Percentiles rank a stretch among this genome's conserved stretches.
These are phyloP conservation scores for Heritiera fomes DNA, from an alignment of 345 rosid genomes.

Conservation along the genomic window DNA sequence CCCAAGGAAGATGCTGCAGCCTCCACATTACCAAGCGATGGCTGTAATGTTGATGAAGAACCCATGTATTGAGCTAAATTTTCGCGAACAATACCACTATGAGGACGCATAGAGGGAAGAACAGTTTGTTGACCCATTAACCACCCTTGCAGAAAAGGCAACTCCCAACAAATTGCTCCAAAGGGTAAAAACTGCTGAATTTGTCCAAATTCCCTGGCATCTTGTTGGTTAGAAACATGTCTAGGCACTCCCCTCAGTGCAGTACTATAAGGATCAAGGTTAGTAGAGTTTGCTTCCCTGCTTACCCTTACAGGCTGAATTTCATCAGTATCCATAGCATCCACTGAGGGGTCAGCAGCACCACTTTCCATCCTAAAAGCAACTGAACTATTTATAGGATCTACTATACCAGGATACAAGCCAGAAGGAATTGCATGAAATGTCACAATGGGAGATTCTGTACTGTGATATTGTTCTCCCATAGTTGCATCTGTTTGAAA, in stretches of 20 bases:
- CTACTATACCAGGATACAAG: constrained; percentile 35
- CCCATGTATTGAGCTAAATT: constrained; percentile 30
- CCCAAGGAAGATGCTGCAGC: constrained; percentile 52
- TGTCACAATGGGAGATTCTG: constrained; percentile 48
- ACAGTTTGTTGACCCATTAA: constrained; percentile 72
- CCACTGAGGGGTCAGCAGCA: constrained; percentile 37
- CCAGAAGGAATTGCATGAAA: constrained; percentile 42
- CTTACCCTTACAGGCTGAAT: constrained; percentile 46
- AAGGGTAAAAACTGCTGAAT: constrained; percentile 52
- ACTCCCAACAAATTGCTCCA: constrained; percentile 64
- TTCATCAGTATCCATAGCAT: constrained; percentile 72
- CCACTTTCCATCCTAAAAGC: constrained; percentile 38
- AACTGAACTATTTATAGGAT: constrained; percentile 29
- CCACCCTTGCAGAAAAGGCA: constrained; percentile 80
- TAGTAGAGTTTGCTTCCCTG: constrained; percentile 22
- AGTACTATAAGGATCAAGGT: constrained; percentile 26
- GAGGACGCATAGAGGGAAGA: constrained; percentile 46
- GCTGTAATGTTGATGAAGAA: constrained; percentile 29
- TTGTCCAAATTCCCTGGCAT: constrained; percentile 48
- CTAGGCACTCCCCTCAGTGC: constrained; percentile 27
- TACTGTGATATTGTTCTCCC: constrained; percentile 36
- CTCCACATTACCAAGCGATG: constrained; percentile 37
- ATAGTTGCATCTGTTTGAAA: constrained; percentile 41
- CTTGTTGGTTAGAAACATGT: constrained; percentile 29
- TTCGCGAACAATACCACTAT: constrained; percentile 40